These are phyloP conservation scores for Discostella pseudostelligera DNA, from an alignment of 108 stramenopile genomes.

Conservation along the genomic window DNA sequence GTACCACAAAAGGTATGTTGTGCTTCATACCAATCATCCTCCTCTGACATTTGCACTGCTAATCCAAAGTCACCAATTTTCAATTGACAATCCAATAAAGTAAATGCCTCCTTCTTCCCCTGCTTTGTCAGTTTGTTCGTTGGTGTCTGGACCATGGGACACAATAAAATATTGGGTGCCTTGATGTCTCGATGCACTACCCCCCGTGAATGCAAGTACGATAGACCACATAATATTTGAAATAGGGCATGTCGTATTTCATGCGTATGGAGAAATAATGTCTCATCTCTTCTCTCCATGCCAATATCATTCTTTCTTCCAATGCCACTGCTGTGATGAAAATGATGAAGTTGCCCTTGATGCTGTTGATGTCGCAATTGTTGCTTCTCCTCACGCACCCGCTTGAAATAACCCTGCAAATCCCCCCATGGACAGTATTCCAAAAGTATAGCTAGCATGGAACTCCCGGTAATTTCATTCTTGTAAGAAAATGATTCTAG, in stretches of 20 bases:
- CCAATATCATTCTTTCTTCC: neutral
- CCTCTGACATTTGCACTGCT: slow-evolving; percentile 26
- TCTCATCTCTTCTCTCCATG: slow-evolving; percentile 1
- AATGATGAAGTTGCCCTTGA: too few species aligned
- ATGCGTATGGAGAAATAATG: slow-evolving; percentile 3
- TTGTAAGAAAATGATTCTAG: slow-evolving; percentile 28
- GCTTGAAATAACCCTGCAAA: neutral
- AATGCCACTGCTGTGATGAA: neutral
- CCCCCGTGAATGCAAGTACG: slow-evolving; percentile 22
- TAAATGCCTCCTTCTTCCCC: neutral
- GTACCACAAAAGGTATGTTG: slow-evolving; percentile 28
- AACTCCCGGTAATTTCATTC: neutral
- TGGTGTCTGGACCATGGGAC: slow-evolving; percentile 2
- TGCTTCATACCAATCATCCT: slow-evolving; percentile 30
- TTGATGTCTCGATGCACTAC: slow-evolving; percentile 38
- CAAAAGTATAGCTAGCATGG: slow-evolving; percentile 17
- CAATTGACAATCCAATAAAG: slow-evolving; percentile 16
- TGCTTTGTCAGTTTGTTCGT: neutral
- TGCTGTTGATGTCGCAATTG: neutral
- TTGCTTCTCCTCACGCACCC: slow-evolving; percentile 1
- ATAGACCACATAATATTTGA: slow-evolving; percentile 17
- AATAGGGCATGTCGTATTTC: slow-evolving; percentile 19
- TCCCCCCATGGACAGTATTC: slow-evolving; percentile 22
- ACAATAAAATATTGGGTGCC: slow-evolving; percentile 25
- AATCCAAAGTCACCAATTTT: slow-evolving; percentile 40